phyloP scores from a whole-genome alignment of 208 protist species.

The Acanthamoeba lenticulata region DNA sequence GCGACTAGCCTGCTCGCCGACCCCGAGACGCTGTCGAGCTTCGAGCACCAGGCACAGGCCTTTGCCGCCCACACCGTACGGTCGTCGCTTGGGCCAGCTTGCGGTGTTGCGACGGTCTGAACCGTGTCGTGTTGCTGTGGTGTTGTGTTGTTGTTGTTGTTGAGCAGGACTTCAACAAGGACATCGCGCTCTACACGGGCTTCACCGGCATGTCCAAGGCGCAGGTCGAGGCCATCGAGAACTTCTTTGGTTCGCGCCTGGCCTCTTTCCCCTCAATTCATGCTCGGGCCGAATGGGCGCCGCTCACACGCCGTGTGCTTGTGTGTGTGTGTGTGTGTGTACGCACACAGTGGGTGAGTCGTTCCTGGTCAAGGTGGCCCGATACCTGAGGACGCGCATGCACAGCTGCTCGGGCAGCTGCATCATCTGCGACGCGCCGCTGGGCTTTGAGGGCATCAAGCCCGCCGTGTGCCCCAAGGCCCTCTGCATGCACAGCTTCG shows the following conservation, averaged over 20 bases:
- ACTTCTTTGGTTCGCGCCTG: background rate
- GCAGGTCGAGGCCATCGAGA: background rate
- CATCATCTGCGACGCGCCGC: slow-evolving; percentile 75
- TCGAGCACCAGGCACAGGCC: background rate
- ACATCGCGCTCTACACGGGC: background rate
- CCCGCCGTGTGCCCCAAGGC: slow-evolving; percentile 70
- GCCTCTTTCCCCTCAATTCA: background rate
- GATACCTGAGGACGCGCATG: slow-evolving; percentile 49
- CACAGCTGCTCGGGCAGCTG: slow-evolving; percentile 63
- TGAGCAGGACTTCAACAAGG: background rate
- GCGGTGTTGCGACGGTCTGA: too few relatives aligned
- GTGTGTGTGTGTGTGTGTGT: background rate
- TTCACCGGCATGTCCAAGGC: background rate
- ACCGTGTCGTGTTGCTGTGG: too few relatives aligned
- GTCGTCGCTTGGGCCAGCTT: too few relatives aligned
- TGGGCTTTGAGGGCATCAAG: slow-evolving; percentile 58
- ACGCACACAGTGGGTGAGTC: background rate
- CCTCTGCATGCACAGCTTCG: slow-evolving; percentile 65
- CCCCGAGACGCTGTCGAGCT: background rate
- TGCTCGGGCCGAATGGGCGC: background rate
- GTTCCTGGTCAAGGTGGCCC: background rate
- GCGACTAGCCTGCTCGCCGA: background rate
- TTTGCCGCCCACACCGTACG: background rate
- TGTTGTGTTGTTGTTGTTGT: too few relatives aligned
- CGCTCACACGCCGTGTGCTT: too few relatives aligned